A percentile compares a stretch with the other conserved stretches of the same genome.
phyloP scores from a whole-genome alignment of 345 rosid species.

The Eucalyptus leucophloia region DNA sequence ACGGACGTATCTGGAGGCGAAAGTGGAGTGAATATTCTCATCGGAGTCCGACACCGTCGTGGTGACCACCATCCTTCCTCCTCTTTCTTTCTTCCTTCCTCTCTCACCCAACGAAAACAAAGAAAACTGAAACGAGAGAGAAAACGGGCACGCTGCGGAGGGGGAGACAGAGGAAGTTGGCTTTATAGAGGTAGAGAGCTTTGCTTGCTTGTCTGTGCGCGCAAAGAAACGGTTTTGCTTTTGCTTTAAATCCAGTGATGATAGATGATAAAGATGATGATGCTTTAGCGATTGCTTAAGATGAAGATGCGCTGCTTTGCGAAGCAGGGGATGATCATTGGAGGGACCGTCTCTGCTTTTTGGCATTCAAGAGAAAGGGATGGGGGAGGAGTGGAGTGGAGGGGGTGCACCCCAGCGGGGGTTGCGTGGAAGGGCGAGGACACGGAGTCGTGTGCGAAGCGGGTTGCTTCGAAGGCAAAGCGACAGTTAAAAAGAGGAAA shows the following conservation, averaged over 20 bases:
- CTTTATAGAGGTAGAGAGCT: background rate
- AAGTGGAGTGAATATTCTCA: conserved; percentile 23
- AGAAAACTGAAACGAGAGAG: background rate
- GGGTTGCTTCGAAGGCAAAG: background rate
- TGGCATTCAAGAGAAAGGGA: background rate
- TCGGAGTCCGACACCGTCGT: conserved; percentile 9
- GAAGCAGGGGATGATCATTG: background rate
- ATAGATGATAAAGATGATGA: accelerated
- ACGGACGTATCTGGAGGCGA: conserved; percentile 32
- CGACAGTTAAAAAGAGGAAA: no score
- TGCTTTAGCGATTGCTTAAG: background rate
- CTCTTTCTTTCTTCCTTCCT: background rate
- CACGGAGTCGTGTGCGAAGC: background rate
- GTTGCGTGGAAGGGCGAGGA: background rate
- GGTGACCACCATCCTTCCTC: conserved; percentile 15
- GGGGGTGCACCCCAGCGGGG: background rate
- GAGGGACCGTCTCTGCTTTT: background rate
- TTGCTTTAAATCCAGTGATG: background rate
- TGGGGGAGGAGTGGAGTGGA: background rate
- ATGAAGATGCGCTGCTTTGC: accelerated
- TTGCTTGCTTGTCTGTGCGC: background rate
- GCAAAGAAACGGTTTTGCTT: background rate
- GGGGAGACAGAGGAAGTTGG: background rate
- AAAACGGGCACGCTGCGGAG: background rate
- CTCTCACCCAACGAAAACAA: background rate